Conservation (phyloP, 2,329 filamentous ascomycete genomes). For the Neodidymelliopsis sp. region DNA sequence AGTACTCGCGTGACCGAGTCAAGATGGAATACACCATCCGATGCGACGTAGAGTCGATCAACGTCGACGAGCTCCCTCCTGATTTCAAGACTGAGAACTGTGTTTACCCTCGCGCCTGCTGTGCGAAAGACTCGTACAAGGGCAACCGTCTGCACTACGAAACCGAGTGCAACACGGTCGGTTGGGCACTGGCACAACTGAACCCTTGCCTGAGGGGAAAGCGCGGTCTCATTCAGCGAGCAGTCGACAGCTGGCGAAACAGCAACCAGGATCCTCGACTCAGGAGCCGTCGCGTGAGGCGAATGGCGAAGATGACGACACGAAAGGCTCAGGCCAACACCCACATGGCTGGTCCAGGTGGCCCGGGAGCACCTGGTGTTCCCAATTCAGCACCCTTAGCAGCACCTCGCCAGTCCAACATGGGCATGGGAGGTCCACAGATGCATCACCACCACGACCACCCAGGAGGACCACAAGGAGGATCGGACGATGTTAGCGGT, state of each 20-base stretch:
- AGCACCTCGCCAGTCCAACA: constrained; percentile 67
- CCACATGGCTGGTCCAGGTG: constrained; percentile 73
- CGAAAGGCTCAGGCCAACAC: constrained; percentile 73
- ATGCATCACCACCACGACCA: constrained; percentile 78
- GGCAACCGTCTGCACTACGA: constrained; percentile 96
- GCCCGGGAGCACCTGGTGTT: constrained; percentile 69
- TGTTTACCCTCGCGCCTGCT: constrained; percentile 95
- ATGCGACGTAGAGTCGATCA: constrained; percentile 96
- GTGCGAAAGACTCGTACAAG: constrained; percentile 93
- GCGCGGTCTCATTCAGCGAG: constrained; percentile 92
- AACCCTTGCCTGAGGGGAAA: constrained; percentile 92
- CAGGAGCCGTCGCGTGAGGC: constrained; percentile 87
- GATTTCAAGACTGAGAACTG: constrained; percentile 99
- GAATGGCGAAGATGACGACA: constrained; percentile 95
- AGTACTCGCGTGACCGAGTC: constrained; percentile 94
- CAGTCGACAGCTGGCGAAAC: constrained; percentile 98
- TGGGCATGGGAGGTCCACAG: constrained; percentile 71
- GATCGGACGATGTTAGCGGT: constrained; percentile 87
- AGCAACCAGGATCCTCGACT: constrained; percentile 96
- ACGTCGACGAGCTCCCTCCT: constrained; percentile 80
- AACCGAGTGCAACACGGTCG: constrained; percentile 98
- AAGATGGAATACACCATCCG: constrained; percentile 99
- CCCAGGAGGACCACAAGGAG: constrained; percentile 70
- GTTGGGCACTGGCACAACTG: constrained; percentile 95
- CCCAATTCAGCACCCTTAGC: constrained; percentile 68